Evolutionary conservation across 2,329 filamentous ascomycete species (phyloP).

Genomic region (Sporothrix humicola): DNA sequence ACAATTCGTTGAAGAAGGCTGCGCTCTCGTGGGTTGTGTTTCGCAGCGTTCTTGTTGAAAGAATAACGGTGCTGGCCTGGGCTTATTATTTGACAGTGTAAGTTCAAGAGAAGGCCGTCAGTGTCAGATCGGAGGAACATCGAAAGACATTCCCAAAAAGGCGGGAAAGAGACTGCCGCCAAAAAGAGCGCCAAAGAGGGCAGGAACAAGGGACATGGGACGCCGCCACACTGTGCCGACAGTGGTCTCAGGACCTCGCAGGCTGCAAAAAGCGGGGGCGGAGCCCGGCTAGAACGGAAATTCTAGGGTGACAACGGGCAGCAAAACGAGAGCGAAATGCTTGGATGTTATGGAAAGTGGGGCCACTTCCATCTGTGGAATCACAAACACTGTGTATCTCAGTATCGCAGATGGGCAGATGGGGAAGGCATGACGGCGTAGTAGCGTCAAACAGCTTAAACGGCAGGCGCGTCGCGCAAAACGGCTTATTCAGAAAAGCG

Average conservation of each 20-base stretch:
- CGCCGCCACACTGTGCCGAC: constrained; percentile 21
- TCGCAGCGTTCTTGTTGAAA: constrained; percentile 31
- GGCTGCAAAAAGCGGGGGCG: constrained; percentile 25
- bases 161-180: constrained; percentile 11
- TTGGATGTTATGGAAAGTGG: constrained; percentile 12
- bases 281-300: constrained; percentile 18
- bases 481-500: constrained; percentile 5
- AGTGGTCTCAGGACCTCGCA: constrained; percentile 5
- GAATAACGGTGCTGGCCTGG: constrained; percentile 5
- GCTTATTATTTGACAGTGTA: neutral
- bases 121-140: constrained; percentile 6
- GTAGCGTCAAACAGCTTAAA: neutral
- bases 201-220: neutral
- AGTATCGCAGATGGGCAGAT: too few species aligned
- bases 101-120: neutral
- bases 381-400: constrained; percentile 1
- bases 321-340: neutral
- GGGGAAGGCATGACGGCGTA: neutral
- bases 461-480: constrained; percentile 25
- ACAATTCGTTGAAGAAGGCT: constrained; percentile 3
- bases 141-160: constrained; percentile 13
- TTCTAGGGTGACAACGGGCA: constrained; percentile 19
- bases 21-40: neutral
- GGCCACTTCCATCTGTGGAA: constrained; percentile 6
- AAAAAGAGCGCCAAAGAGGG: neutral